Conservation (phyloP, 1,139 yeast genomes). For the Geotrichum siamense region DNA sequence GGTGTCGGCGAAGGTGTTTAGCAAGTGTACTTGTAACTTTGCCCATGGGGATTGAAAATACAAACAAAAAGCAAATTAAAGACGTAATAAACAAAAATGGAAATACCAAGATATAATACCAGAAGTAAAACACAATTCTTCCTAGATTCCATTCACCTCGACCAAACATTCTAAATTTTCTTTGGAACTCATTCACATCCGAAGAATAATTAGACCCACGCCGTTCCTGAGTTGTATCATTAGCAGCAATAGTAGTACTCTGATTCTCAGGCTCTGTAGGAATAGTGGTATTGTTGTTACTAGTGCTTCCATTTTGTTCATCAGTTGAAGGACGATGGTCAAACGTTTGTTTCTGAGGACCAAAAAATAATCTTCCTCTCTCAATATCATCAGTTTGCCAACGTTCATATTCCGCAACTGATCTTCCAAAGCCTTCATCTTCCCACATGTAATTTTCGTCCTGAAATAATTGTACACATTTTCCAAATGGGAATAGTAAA, state of each 20-base stretch:
- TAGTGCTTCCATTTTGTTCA: neutral
- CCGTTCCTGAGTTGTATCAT: neutral
- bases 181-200: constrained; percentile 2
- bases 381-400: constrained; percentile 70
- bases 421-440: constrained; percentile 84
- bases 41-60: constrained; percentile 91
- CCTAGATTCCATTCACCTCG: constrained; percentile 91
- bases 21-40: constrained; percentile 61
- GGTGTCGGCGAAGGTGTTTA: constrained; percentile 81
- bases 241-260: constrained; percentile 2
- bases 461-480: constrained; percentile 67
- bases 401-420: constrained; percentile 74
- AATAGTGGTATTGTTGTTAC: constrained; percentile 4
- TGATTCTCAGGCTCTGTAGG: neutral
- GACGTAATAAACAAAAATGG: constrained; percentile 58
- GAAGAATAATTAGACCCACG: constrained; percentile 8
- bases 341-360: constrained; percentile 33
- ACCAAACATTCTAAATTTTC: constrained; percentile 58
- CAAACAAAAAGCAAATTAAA: constrained; percentile 67
- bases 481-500: constrained; percentile 81
- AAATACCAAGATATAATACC: constrained; percentile 61
- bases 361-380: constrained; percentile 63
- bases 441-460: constrained; percentile 79
- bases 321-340: too few relatives aligned
- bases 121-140: constrained; percentile 66